Conservation (phyloP, 2,329 filamentous ascomycete species). For the Trichoderma polysporum region DNA sequence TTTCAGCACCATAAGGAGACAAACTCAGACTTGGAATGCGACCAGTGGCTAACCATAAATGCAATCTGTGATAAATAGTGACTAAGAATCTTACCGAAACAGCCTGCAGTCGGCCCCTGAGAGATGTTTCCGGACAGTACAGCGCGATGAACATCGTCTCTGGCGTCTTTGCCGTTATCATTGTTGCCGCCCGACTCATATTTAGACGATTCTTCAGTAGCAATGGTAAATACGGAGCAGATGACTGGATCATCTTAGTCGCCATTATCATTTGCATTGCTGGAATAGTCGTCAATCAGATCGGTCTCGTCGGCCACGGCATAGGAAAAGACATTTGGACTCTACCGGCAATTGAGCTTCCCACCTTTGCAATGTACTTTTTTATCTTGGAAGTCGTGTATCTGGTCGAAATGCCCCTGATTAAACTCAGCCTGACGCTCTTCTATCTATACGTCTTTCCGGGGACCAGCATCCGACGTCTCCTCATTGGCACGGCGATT, state of each 20-base stretch:
- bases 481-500: constrained; percentile 35
- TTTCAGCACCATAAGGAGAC: background rate
- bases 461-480: constrained; percentile 27
- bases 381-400: constrained; percentile 40
- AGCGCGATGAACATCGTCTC: constrained; percentile 22
- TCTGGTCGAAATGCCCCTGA: constrained; percentile 38
- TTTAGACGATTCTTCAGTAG: constrained; percentile 31
- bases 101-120: constrained; percentile 4
- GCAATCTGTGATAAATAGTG: background rate
- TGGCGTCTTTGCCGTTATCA: constrained; percentile 24
- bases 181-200: constrained; percentile 22
- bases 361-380: constrained; percentile 32
- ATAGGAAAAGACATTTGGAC: constrained; percentile 38
- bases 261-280: constrained; percentile 27
- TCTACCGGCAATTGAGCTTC: constrained; percentile 26
- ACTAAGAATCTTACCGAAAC: constrained; percentile 15
- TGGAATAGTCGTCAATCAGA: constrained; percentile 27
- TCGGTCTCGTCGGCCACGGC: constrained; percentile 29
- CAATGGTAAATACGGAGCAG: constrained; percentile 33
- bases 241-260: constrained; percentile 32
- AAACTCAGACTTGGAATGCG: no score
- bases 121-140: constrained; percentile 1
- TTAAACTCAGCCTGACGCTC: constrained; percentile 43
- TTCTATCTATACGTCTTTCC: constrained; percentile 47
- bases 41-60: background rate